These are phyloP conservation scores for Blepharisma stoltei DNA, from an alignment of 73 alveolate genomes.

Conservation along the genomic window DNA sequence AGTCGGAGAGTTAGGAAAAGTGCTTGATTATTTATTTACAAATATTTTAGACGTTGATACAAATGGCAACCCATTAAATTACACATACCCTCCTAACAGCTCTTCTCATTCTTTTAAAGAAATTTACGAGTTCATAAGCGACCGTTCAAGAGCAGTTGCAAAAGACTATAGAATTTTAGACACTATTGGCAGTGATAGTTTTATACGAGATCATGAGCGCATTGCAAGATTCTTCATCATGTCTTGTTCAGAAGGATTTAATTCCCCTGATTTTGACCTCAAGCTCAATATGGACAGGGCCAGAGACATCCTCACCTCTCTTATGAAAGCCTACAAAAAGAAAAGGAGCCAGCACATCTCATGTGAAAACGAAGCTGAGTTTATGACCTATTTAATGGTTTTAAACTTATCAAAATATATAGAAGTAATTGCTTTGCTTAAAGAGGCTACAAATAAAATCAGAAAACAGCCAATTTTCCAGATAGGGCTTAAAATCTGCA, in stretches of 20 bases:
- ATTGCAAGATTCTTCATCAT: conserved; percentile 6
- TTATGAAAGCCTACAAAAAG: conserved; percentile 13
- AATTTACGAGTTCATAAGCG: neutral
- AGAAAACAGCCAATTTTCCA: neutral
- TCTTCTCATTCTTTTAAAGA: neutral
- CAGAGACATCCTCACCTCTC: neutral
- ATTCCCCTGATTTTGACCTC: neutral
- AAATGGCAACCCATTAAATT: neutral
- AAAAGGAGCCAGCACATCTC: neutral
- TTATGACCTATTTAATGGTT: neutral
- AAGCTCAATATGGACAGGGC: neutral
- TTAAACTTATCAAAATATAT: neutral
- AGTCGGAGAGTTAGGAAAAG: neutral
- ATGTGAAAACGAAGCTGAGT: conserved; percentile 21
- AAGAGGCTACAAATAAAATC: neutral
- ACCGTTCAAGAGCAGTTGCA: conserved; percentile 3
- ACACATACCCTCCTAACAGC: neutral
- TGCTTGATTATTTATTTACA: neutral
- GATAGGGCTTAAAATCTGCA: neutral
- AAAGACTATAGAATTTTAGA: conserved; percentile 14
- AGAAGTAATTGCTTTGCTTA: neutral
- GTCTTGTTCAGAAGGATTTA: conserved; percentile 16
- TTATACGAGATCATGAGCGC: neutral
- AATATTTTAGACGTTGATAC: conserved; percentile 18
- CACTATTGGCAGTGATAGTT: neutral